Evolutionary conservation across 257 asterid species (phyloP).

Genomic region (Lycium ferocissimum): DNA sequence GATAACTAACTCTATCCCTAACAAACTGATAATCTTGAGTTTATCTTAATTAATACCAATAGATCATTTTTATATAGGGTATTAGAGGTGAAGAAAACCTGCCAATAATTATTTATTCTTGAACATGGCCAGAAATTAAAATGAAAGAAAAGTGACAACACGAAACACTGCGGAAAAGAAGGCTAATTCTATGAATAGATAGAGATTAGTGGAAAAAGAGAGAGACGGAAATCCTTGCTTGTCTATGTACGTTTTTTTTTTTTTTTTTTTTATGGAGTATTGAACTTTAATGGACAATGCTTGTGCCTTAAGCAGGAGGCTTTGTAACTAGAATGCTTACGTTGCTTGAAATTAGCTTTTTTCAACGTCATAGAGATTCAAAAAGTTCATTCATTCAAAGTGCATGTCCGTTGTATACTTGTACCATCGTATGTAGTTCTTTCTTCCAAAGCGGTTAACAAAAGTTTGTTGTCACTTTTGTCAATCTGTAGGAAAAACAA

Average conservation of each 20-base stretch:
- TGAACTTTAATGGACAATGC: neutral
- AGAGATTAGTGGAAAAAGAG: no score
- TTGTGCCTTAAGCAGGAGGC: neutral
- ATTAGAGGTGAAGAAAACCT: no score
- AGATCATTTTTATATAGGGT: no score
- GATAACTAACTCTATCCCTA: no score
- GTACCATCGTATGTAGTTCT: neutral
- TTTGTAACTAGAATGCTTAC: neutral
- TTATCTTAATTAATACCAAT: no score
- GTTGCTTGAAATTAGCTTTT: neutral
- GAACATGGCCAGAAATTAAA: no score
- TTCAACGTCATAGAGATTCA: neutral
- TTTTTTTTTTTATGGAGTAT: neutral
- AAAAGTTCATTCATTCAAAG: neutral
- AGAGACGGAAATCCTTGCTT: neutral
- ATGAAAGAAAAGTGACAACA: no score
- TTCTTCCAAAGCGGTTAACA: neutral
- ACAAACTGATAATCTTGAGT: no score
- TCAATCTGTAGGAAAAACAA: neutral
- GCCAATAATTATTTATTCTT: no score
- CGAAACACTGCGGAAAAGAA: no score
- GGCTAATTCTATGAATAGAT: no score
- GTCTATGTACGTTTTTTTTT: neutral
- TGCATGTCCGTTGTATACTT: neutral
- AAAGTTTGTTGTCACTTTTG: neutral